Evolutionary conservation across 805 yeast species (phyloP).

Genomic region (Pichia rugopelliculosa): DNA sequence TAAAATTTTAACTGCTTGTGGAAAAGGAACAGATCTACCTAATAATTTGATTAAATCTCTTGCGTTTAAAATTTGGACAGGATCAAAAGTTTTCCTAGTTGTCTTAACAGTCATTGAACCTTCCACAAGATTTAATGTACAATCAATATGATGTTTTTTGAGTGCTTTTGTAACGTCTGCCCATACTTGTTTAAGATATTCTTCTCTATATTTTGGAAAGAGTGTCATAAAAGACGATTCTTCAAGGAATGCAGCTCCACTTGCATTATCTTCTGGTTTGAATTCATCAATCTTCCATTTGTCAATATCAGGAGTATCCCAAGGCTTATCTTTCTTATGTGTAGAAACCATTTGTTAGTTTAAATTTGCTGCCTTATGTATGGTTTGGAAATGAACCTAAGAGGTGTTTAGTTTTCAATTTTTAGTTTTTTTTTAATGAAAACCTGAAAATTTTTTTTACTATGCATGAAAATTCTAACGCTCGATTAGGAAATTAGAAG

Average conservation of each 20-base stretch:
- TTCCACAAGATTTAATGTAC: conserved; percentile 84
- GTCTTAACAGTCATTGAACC: conserved; percentile 97
- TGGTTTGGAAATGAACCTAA: background rate
- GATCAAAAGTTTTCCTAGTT: conserved; percentile 91
- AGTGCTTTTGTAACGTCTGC: conserved; percentile 81
- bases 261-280: conserved; percentile 78
- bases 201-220: conserved; percentile 95
- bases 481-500: background rate
- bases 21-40: conserved; percentile 94
- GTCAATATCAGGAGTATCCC: conserved; percentile 94
- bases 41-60: conserved; percentile 88
- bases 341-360: conserved; percentile 67
- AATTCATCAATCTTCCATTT: conserved; percentile 90
- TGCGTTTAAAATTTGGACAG: conserved; percentile 87
- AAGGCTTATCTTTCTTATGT: conserved; percentile 91
- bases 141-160: conserved; percentile 66
- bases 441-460: background rate
- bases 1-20: conserved; percentile 87
- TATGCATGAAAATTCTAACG: background rate
- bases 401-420: too few relatives aligned
- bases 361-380: background rate
- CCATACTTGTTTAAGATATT: conserved; percentile 84
- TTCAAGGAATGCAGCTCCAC: conserved; percentile 88
- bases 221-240: conserved; percentile 92
- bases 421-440: too few relatives aligned